Base-by-base conservation (phyloP, 2,329 filamentous ascomycete genomes). In the Cercospora zeae-maydis region DNA sequence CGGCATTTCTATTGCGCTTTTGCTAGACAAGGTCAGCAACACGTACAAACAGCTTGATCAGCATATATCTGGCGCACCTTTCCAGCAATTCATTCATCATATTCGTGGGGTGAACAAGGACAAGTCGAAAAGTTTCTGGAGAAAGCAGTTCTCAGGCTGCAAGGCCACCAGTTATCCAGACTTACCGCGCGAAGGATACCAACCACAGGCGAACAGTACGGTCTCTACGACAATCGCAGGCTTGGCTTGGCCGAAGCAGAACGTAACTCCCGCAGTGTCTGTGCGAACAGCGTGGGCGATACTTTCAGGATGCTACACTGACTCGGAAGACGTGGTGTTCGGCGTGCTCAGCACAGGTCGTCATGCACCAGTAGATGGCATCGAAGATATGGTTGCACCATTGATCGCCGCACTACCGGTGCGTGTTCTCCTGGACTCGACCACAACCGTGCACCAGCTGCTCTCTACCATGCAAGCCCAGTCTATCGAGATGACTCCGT, bases 1-100 rank as follows among this genome's bases (percentile, higher is more conserved):
- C 68, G 77, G 75, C 0, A 76, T 74, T 71, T 74, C 75, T 1
- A 70, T 75, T 63, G 67, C 72, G 0, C 65, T 78, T n/a, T 66
- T 79, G 10, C 63, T 76, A 9, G 66, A 75, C 13, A 63, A 66
- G 34, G 69, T 78, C 14, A 36, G 49, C 8, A 31, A 16, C 8
- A 34, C 24, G 9, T 65, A 62, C 21, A 34, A 33, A n/a, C 30
- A 16, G 21, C n/a, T 31, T 11, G 27, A 16, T 13, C 27, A 3
- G 14, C 13, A 21, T 33, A 13, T 9, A 21, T 5, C 14, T 36
- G 10, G 39, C 10, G 39, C 56, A 19, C 56, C 39, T n/a, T 59
- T 59, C 39, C 56, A 59, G 56, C 19, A 7, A 19, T 59, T 59
- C 42, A 49, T 59, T 42, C 30, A 30, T 24, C 56, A 59, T 36